Evolutionary conservation across 768 basidiomycete species (phyloP), one percentile per base, ranked within the genome.

Genomic region (Suillus subalutaceus): DNA sequence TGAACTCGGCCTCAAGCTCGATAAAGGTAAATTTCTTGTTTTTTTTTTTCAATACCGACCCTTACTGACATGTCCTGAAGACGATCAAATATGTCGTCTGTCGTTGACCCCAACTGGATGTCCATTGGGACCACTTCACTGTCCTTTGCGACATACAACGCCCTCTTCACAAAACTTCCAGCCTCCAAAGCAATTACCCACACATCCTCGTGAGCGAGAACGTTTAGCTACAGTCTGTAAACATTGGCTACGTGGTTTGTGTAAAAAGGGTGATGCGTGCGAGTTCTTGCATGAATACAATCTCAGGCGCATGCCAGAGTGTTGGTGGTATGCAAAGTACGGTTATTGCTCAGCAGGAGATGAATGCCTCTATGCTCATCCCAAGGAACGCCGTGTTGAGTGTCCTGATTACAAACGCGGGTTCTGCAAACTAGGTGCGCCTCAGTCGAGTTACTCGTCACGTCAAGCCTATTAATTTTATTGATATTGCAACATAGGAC

Each of bases 251-350:
- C 88, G 97, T 65, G 97, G 97, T 16, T 84, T 99, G 20, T 99
- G 97, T 80, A 99, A 99, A 81, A 99, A 99, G 78, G 97, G 96
- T 63, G 93, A 96, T 74, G 90, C 92, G 32, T 99, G 97, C 81
- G 97, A 99, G 80, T 99, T 99, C 78, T 85, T 99, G 75, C 97
- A 99, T 79, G 97, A 99, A 81, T 99, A 98, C 82, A 97, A 99
- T 76, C 85, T 99, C 61, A 82, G 97, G 66, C 90, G 94, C 67
- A 99, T 99, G 96, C 97, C 97, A 7, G 94, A 98, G 76, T 99
- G 97, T 73, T 97, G 95, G 91, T 99, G 96, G 96, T 98, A 90
- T 77, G 94, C 94, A 62, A 97, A 97, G 78, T 96, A 95, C 73
- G 97, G 97, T 18, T 99, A 96, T 78, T 99, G 97, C 77, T 93